Evolutionary conservation across 1,139 yeast genomes (phyloP).

Genomic region (Kluyveromyces sp.): DNA sequence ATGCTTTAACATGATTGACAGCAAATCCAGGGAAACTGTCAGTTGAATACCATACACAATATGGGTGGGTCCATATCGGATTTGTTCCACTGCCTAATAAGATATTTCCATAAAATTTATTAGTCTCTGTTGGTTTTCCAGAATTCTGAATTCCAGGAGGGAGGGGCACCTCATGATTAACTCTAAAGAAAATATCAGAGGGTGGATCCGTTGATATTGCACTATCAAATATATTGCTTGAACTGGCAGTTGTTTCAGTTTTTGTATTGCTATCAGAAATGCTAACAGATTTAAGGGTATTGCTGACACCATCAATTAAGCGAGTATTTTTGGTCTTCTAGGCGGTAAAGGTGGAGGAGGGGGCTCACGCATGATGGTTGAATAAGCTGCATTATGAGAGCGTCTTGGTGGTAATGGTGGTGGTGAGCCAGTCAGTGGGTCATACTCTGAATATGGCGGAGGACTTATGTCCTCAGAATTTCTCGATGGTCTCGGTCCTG

Average conservation of each 20-base stretch:
- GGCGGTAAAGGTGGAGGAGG: too few relatives aligned
- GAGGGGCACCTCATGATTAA: conserved; percentile 39
- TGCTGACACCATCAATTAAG: too few relatives aligned
- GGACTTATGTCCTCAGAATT: too few relatives aligned
- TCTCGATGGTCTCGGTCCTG: too few relatives aligned
- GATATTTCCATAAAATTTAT: conserved; percentile 77
- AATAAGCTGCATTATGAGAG: too few relatives aligned
- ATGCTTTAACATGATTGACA: conserved; percentile 52
- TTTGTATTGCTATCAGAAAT: too few relatives aligned
- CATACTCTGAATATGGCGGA: too few relatives aligned
- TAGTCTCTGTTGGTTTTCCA: conserved; percentile 59
- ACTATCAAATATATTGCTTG: conserved; percentile 25
- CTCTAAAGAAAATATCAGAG: conserved; percentile 38
- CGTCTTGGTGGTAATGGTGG: too few relatives aligned
- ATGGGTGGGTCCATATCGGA: conserved; percentile 77
- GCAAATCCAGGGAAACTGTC: conserved; percentile 50
- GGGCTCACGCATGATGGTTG: too few relatives aligned
- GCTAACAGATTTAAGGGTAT: too few relatives aligned
- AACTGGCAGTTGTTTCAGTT: not conserved
- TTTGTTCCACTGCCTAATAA: conserved; percentile 56
- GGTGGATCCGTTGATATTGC: conserved; percentile 42
- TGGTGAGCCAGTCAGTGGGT: too few relatives aligned
- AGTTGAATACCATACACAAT: conserved; percentile 58
- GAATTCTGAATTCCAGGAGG: conserved; percentile 38
- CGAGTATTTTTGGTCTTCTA: too few relatives aligned